Evolutionary conservation across 2,329 filamentous ascomycete genomes (phyloP).

Genomic region (Nigrospora oryzae): DNA sequence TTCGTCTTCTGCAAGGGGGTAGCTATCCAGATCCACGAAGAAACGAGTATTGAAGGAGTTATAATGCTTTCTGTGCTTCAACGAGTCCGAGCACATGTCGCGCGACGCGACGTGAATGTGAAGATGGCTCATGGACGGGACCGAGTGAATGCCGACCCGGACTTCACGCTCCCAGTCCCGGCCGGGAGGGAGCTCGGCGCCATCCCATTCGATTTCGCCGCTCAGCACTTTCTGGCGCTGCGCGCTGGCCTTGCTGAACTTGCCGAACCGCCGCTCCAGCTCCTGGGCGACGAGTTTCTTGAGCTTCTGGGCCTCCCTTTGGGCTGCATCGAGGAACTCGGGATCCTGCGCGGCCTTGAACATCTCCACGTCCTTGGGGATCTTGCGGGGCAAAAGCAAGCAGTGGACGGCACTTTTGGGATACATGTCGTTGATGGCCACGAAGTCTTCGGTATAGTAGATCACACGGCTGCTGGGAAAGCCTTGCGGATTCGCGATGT

Average conservation of each 20-base stretch:
- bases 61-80: conserved; percentile 84
- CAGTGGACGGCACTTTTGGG: conserved; percentile 82
- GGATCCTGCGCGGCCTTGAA: conserved; percentile 67
- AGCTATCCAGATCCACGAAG: conserved; percentile 68
- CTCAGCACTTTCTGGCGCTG: conserved; percentile 60
- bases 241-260: conserved; percentile 53
- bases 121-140: conserved; percentile 85
- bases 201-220: conserved; percentile 37
- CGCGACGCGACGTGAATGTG: conserved; percentile 82
- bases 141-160: conserved; percentile 72
- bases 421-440: conserved; percentile 73
- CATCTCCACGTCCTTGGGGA: conserved; percentile 58
- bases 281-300: conserved; percentile 63
- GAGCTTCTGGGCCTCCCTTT: conserved; percentile 51
- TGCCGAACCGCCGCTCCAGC: conserved; percentile 60
- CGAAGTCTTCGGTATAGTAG: conserved; percentile 59
- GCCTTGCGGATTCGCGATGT: conserved; percentile 54
- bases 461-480: conserved; percentile 54
- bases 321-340: conserved; percentile 58
- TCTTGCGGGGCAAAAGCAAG: conserved; percentile 70
- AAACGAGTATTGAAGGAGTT: conserved; percentile 86
- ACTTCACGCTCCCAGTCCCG: conserved; percentile 74
- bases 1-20: conserved; percentile 65
- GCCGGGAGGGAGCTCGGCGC: conserved; percentile 51
- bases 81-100: conserved; percentile 63